phyloP scores from a whole-genome alignment of 1,284 basidiomycete species.

The Peniophora sp. region DNA sequence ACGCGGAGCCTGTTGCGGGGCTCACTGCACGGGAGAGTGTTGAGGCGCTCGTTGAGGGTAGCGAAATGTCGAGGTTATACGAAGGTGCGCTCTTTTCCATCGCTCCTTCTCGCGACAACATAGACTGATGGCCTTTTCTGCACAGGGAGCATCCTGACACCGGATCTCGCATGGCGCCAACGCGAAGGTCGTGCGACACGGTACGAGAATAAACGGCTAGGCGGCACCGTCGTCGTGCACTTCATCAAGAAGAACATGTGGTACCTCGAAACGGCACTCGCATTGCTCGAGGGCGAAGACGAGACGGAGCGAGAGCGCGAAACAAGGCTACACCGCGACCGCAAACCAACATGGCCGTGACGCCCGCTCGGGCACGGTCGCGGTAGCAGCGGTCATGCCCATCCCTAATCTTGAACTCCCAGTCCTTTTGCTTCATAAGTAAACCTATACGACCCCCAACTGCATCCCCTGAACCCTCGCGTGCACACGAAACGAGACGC shows the following conservation, averaged over 20 bases:
- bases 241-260: constrained; percentile 96
- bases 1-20: constrained; percentile 60
- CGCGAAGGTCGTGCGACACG: constrained; percentile 63
- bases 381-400: too few relatives aligned
- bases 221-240: constrained; percentile 93
- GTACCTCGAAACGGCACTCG: constrained; percentile 91
- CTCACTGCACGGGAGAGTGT: constrained; percentile 70
- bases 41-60: constrained; percentile 92
- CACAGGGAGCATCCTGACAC: constrained; percentile 46
- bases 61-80: constrained; percentile 62
- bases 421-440: too few relatives aligned
- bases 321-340: constrained; percentile 3
- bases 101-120: neutral
- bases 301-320: constrained; percentile 30
- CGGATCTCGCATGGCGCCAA: constrained; percentile 56
- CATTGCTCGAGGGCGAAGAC: constrained; percentile 74
- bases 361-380: too few relatives aligned
- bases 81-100: constrained; percentile 37
- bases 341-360: neutral
- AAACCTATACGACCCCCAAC: too few relatives aligned
- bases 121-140: neutral
- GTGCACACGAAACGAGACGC: too few relatives aligned
- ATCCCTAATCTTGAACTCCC: too few relatives aligned
- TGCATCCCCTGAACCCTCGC: too few relatives aligned
- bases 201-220: constrained; percentile 67